Conservation (phyloP, 108 stramenopile species). For the Pseudonitzschia delicatissima region DNA sequence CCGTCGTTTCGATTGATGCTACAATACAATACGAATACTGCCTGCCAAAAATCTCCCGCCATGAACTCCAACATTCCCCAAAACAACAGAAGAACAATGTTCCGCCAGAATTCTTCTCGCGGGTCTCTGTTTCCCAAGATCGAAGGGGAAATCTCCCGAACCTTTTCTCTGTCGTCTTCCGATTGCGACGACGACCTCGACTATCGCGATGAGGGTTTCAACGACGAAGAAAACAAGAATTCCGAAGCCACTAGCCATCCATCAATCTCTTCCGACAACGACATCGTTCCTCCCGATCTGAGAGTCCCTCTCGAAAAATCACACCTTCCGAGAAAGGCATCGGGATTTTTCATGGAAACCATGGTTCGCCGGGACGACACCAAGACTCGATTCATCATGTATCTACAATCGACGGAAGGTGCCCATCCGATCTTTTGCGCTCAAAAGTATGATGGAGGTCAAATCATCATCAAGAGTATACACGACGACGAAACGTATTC, state of each 20-base stretch:
- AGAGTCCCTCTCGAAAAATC: not conserved
- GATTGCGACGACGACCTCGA: not conserved
- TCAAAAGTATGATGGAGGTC: not conserved
- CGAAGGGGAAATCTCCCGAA: not conserved
- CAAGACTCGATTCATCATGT: conserved; percentile 1
- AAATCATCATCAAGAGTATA: not conserved
- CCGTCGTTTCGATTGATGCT: too few species aligned
- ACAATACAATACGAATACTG: too few species aligned
- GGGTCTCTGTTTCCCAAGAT: not conserved
- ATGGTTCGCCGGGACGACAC: not conserved
- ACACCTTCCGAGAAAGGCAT: not conserved
- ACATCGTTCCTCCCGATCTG: not conserved
- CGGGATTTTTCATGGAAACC: not conserved
- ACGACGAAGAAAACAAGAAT: not conserved
- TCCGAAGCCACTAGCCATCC: not conserved
- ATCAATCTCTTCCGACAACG: not conserved
- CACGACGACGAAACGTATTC: not conserved
- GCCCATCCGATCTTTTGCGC: not conserved
- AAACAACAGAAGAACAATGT: too few species aligned
- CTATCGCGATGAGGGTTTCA: not conserved
- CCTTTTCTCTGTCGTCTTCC: not conserved
- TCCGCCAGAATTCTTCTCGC: not conserved
- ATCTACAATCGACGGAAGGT: not conserved
- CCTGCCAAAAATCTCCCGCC: too few species aligned
- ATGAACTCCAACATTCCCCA: too few species aligned